These are phyloP conservation scores for Taphrina flavorubra DNA, from an alignment of 1,139 yeast genomes.

Conservation along the genomic window DNA sequence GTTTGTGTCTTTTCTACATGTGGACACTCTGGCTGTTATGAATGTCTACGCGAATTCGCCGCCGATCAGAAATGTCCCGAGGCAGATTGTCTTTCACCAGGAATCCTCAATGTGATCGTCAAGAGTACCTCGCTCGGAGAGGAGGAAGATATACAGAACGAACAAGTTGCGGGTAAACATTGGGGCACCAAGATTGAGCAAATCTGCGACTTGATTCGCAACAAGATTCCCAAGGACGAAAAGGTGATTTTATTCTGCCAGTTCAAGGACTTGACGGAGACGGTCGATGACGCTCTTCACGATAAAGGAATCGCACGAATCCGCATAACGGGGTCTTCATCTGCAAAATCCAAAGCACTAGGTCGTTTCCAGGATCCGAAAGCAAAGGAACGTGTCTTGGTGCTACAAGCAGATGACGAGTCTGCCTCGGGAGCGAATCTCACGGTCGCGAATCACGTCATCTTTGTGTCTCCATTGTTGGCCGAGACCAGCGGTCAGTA, in stretches of 20 bases:
- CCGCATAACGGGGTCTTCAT: slow-evolving; percentile 32
- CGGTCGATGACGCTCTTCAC: slow-evolving; percentile 29
- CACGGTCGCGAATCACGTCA: slow-evolving; percentile 43
- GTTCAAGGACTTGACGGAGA: slow-evolving; percentile 39
- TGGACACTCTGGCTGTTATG: slow-evolving; percentile 42
- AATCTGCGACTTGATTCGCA: slow-evolving; percentile 26
- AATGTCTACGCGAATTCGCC: slow-evolving; percentile 29
- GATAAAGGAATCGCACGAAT: slow-evolving; percentile 30
- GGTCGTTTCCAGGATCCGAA: slow-evolving; percentile 35
- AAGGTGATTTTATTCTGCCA: slow-evolving; percentile 40
- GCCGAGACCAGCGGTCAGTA: slow-evolving; percentile 30
- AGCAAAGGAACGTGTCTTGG: slow-evolving; percentile 30
- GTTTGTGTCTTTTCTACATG: slow-evolving; percentile 38
- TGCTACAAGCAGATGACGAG: slow-evolving; percentile 42
- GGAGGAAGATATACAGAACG: slow-evolving; percentile 25
- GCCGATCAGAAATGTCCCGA: slow-evolving; percentile 23
- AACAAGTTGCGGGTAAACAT: slow-evolving; percentile 7
- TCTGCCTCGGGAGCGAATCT: slow-evolving; percentile 43
- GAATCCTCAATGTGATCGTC: slow-evolving; percentile 26
- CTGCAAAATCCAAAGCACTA: slow-evolving; percentile 21
- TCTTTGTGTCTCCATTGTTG: slow-evolving; percentile 41
- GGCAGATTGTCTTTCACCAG: slow-evolving; percentile 24
- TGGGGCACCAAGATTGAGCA: slow-evolving; percentile 41
- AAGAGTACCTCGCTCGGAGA: slow-evolving; percentile 22
- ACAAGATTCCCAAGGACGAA: slow-evolving; percentile 38